Evolutionary conservation across 2,329 filamentous ascomycete genomes (phyloP), one percentile per base, ranked within the genome.

Genomic region (Orbilia quercus): DNA sequence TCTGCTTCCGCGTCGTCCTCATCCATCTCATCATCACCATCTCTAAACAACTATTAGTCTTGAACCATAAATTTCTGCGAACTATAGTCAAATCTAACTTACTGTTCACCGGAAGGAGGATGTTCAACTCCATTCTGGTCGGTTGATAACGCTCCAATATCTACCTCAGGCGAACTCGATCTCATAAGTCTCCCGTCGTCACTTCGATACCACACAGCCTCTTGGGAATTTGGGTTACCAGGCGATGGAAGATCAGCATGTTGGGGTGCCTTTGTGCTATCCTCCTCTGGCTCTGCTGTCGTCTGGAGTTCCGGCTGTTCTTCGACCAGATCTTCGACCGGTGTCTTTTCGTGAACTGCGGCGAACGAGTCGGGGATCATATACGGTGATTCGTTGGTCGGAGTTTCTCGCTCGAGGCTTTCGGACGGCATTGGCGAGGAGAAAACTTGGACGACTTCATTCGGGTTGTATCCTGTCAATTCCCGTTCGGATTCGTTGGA

Each of bases 161-260:
- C 36, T 23, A 36, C 38, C 23, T 72, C 66, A 14, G 66, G 66
- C 23, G 66, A 72, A 53, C 36, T 63, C 45, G 66, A 72, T 25
- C 66, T 40, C 44, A 59, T 72, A 51, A 72, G 66, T 48, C 66
- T 64, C 23, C 66, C 66, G 20, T 51, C 66, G 34, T 50, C 44
- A 47, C 47, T 57, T 23, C 66, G 66, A 31, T 58, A 36, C 66
- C 66, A 72, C 23, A 51, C 7, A 28, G 45, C 22, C 59, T 72
- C 66, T 48, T 72, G 58, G 16, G 59, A 72, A 45, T 44, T 53
- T 34, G 23, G 25, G 38, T 65, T 50, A 55, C 51, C 62, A 36
- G 54, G 44, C 23, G 67, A 64, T 38, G 42, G 45, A 60, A 48
- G 53, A 36, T 42, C 48, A 23, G 18, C 59, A 11, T 45, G 31